Base-by-base conservation (phyloP, 1,284 basidiomycete species). In the Puccinia triticina region DNA sequence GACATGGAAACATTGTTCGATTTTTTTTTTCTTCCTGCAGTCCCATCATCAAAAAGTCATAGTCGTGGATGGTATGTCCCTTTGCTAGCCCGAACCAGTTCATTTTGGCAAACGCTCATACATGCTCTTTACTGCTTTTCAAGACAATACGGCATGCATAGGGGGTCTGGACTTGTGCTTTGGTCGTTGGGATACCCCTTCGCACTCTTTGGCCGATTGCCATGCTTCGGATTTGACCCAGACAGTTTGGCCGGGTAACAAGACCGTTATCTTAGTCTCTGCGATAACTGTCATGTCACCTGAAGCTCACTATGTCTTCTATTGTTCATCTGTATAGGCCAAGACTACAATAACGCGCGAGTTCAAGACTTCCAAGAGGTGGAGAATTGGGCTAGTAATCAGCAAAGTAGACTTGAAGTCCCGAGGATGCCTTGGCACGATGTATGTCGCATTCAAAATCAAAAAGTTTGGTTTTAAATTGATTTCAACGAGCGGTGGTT, bases 151-250 rank as follows among this genome's bases (percentile, higher is more conserved):
- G 46, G 85, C 84, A 90, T 85, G 83, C 48, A 91, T 94, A 82
- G 93, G 95, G 37, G 94, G 94, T 32, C 90, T 96, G 26, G 95
- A 97, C 86, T 90, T 96, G 26, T 97, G 95, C 88, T 96, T 95
- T 85, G 96, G 96, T 8, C 92, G 96, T 48, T 98, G 95, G 95
- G 96, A 98, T 87, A 94, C 92, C 0, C 91, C 92, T 84, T 82
- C 82, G 87, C 89, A 86, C 85, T 94, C 94, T 0, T 90, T 96
- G 53, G 92, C 95, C 4, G 95, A 98, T 86, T 93, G 91, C 12
- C 95, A 97, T 86, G 94, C 94, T 0, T 93, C 93, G 1, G 89
- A 95, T 85, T 95, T 95, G 85, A 88, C 89, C 53, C 89, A 89
- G 76, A 94, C 93, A 0, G 89, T 98, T 46, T 98, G 96, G 89